Conservation (phyloP, 441 rosid genomes). For the Cnidoscolus chayamansa region DNA sequence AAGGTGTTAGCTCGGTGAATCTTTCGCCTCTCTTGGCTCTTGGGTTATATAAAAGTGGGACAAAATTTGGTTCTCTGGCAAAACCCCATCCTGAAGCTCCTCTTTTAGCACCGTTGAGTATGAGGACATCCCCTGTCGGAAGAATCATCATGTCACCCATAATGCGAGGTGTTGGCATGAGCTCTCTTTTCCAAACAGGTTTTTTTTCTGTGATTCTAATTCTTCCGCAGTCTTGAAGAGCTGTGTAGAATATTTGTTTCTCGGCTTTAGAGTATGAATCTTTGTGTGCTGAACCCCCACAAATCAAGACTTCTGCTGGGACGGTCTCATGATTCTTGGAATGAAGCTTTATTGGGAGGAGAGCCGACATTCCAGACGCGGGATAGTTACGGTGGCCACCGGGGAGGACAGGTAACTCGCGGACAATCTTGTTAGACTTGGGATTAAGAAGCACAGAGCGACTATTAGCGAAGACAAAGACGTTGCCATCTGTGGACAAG, state of each 20-base stretch:
- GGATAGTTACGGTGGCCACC: conserved; percentile 66
- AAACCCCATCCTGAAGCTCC: conserved; percentile 62
- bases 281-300: neutral
- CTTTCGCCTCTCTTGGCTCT: conserved; percentile 26
- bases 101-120: conserved; percentile 50
- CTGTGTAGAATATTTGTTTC: neutral
- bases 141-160: conserved; percentile 54
- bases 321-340: neutral
- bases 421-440: conserved; percentile 30
- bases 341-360: conserved; percentile 49
- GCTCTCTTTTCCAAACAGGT: conserved; percentile 46
- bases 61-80: conserved; percentile 46
- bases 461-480: conserved; percentile 62
- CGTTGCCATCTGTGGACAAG: conserved; percentile 56
- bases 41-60: conserved; percentile 36
- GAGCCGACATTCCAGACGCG: conserved; percentile 43
- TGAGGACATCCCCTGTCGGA: conserved; percentile 51
- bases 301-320: conserved; percentile 10
- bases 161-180: conserved; percentile 56
- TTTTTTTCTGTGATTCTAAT: conserved; percentile 34
- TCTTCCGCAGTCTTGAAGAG: conserved; percentile 43
- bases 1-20: conserved; percentile 33
- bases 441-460: conserved; percentile 49
- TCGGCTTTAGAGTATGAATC: neutral
- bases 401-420: conserved; percentile 41